Conservation (phyloP, 2,329 filamentous ascomycete species). For the Akanthomyces uredinophilus region DNA sequence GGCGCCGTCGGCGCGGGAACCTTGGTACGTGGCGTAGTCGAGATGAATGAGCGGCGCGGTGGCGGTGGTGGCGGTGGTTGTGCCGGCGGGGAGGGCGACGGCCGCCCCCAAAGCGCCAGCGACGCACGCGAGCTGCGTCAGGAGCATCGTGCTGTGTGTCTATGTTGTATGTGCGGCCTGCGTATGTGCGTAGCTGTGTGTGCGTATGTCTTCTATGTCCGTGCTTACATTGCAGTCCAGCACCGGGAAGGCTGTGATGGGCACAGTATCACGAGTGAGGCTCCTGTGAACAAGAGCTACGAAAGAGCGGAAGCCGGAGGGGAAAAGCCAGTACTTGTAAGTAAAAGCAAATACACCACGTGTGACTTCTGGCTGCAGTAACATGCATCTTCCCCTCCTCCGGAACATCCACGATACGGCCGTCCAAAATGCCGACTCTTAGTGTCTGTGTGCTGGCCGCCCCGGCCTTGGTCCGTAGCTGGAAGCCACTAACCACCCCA, state of each 20-base stretch:
- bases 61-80: not conserved
- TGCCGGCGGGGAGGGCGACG: not conserved
- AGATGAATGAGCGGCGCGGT: conserved; percentile 29
- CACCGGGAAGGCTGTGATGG: not conserved
- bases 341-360: too few species aligned
- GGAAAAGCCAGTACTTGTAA: too few species aligned
- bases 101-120: not conserved
- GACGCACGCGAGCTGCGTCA: not conserved
- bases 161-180: not conserved
- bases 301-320: too few species aligned
- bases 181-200: not conserved
- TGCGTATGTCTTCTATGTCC: not conserved
- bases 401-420: too few species aligned
- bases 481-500: too few species aligned
- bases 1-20: conserved; percentile 28
- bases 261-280: too few species aligned
- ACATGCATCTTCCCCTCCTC: too few species aligned
- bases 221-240: not conserved
- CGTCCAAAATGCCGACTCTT: too few species aligned
- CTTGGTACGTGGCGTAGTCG: conserved; percentile 41
- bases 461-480: too few species aligned
- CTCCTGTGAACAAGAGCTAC: too few species aligned
- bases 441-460: too few species aligned
- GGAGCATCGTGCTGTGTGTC: not conserved
- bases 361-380: too few species aligned